Conservation (phyloP, 1,284 basidiomycete genomes). For the Volvariella volvacea region DNA sequence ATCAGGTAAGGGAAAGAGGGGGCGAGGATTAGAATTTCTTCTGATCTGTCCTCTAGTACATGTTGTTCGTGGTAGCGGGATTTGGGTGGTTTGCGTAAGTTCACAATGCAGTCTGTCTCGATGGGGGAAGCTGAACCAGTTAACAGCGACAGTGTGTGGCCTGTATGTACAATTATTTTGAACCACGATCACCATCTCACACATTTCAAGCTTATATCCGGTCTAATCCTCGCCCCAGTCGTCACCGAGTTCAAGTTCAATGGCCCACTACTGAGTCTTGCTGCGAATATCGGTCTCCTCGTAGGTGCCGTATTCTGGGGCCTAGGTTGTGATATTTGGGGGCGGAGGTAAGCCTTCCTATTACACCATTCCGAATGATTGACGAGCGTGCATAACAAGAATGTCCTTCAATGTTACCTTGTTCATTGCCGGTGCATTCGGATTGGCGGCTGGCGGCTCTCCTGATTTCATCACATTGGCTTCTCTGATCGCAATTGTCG, state of each 20-base stretch:
- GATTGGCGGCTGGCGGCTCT: constrained; percentile 50
- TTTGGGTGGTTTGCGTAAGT: constrained; percentile 69
- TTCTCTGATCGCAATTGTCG: constrained; percentile 45
- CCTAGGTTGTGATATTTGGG: constrained; percentile 55
- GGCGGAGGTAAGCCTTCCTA: constrained; percentile 32
- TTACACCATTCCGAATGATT: not conserved
- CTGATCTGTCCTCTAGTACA: constrained; percentile 5
- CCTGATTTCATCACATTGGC: constrained; percentile 44
- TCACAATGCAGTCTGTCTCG: not conserved
- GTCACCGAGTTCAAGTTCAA: constrained; percentile 47
- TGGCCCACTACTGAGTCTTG: constrained; percentile 48
- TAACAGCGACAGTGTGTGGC: constrained; percentile 58
- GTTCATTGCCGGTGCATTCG: constrained; percentile 64
- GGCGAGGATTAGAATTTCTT: too few relatives aligned
- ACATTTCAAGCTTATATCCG: constrained; percentile 38
- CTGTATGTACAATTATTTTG: constrained; percentile 29
- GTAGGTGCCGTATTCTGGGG: constrained; percentile 63
- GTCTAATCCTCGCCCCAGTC: constrained; percentile 50
- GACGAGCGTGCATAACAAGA: constrained; percentile 19
- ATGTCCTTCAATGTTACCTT: constrained; percentile 72
- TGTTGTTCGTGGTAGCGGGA: constrained; percentile 49
- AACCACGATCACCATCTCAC: constrained; percentile 1
- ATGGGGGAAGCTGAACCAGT: not conserved
- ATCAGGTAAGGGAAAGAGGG: constrained; percentile 37
- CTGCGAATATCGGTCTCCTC: constrained; percentile 54